Evolutionary conservation across 345 rosid genomes (phyloP), one percentile per base, ranked within the genome.

Genomic region (Linum usitatissimum): DNA sequence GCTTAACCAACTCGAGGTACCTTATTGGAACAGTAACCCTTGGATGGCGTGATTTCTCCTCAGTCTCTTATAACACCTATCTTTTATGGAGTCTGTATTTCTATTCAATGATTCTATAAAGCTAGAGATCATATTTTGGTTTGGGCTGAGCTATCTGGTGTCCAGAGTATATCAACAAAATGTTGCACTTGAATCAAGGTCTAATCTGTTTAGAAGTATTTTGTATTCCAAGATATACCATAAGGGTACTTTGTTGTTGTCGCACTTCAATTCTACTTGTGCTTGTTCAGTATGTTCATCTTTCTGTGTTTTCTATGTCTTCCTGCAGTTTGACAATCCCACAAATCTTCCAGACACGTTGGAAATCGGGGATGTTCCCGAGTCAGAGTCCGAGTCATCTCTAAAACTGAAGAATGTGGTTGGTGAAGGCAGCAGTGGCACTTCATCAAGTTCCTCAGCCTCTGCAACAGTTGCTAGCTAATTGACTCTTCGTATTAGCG

Each of bases 321-420:
- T 10, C 56, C 3, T 70, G 62, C 86, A 88, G 96, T 77, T 69
- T 68, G 75, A 78, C 74, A 62, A 69, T 12, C 42, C 81, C 21
- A 88, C 73, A 77, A 79, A 70, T 63, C 95, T 91, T 60, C 96
- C 93, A 0, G 96, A 88, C 59, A 76, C 86, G 13, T 70, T 88
- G 75, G 98, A 88, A 75, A 91, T 86, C 45, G 90, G 96, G 7
- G 98, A 91, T 67, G 80, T 84, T n/a, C 72, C 87, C 18, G 96
- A 81, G 65, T 63, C 73, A 0, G 75, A 65, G 60, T 63, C 73
- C 0, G 75, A 65, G 60, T 10, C 73, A 51, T 53, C 79, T 60
- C 64, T 72, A 69, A 84, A 84, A 73, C 76, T 64, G 74, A 91
- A 79, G 84, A 79, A 69, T 45, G 73, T 77, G 9, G 70, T 68